Percentiles rank a stretch among this genome's conserved stretches.
phyloP scores from a whole-genome alignment of 2,329 filamentous ascomycete genomes.

The Trichoderma brevicompactum region DNA sequence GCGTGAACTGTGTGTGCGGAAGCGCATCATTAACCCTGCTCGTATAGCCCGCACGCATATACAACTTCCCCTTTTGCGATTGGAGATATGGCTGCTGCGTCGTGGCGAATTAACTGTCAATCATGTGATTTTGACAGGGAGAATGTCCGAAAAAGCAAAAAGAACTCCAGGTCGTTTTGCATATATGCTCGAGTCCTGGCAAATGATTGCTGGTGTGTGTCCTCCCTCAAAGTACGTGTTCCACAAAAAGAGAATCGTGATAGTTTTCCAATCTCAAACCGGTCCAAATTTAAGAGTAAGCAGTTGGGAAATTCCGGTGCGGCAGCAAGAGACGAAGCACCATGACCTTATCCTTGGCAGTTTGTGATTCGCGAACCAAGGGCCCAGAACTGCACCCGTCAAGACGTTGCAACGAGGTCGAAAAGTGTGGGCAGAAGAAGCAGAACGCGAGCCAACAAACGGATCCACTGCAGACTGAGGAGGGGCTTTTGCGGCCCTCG shows the following conservation, averaged over 20 bases:
- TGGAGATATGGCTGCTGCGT: conserved; percentile 1
- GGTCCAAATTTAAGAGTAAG: too few relatives aligned
- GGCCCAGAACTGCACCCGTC: conserved; percentile 1
- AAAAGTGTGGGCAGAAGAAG: not conserved
- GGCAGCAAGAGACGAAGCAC: not conserved
- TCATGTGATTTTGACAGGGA: not conserved
- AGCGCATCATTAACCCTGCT: not conserved
- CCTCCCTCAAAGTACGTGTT: too few relatives aligned
- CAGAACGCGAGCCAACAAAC: not conserved
- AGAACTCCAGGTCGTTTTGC: not conserved
- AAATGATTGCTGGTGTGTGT: not conserved
- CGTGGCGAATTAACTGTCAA: not conserved
- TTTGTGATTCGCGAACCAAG: not conserved
- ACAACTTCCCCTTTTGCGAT: conserved; percentile 10
- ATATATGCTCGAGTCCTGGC: not conserved
- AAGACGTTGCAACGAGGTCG: conserved; percentile 5
- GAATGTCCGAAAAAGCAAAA: too few relatives aligned
- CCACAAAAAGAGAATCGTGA: too few relatives aligned
- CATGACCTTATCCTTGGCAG: not conserved
- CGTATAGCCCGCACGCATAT: not conserved
- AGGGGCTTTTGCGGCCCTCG: conserved; percentile 1
- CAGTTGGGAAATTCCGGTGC: too few relatives aligned
- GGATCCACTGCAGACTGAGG: conserved; percentile 7
- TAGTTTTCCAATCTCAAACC: too few relatives aligned
- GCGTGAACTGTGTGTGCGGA: not conserved